These are phyloP conservation scores for Omphalotus olearius DNA, from an alignment of 1,284 basidiomycete species.

Conservation along the genomic window DNA sequence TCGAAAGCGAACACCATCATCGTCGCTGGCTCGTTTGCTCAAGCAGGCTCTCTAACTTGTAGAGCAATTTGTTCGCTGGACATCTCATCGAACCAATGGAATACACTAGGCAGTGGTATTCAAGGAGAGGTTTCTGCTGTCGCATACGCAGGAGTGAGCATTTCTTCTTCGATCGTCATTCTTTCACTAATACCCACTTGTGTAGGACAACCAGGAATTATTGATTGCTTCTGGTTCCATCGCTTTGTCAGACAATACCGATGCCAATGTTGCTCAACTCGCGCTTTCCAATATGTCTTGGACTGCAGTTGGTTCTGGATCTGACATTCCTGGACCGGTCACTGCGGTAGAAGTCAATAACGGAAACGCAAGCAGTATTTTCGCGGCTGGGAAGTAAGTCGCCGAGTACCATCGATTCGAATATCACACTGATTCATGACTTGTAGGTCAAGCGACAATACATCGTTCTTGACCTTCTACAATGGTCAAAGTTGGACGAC, in stretches of 20 bases:
- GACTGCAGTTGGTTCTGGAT: slow-evolving; percentile 63
- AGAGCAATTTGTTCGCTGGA: slow-evolving; percentile 81
- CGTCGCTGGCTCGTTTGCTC: slow-evolving; percentile 83
- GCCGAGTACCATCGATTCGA: neutral
- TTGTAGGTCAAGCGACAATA: slow-evolving; percentile 49
- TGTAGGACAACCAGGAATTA: slow-evolving; percentile 55
- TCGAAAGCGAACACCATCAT: slow-evolving; percentile 65
- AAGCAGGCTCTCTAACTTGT: slow-evolving; percentile 76
- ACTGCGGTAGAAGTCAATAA: slow-evolving; percentile 86
- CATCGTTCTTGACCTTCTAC: slow-evolving; percentile 73
- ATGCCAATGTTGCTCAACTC: slow-evolving; percentile 71
- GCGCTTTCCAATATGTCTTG: slow-evolving; percentile 70
- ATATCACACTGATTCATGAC: neutral
- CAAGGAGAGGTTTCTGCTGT: slow-evolving; percentile 79
- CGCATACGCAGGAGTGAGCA: slow-evolving; percentile 75
- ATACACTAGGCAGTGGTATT: slow-evolving; percentile 75
- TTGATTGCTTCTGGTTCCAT: slow-evolving; percentile 79
- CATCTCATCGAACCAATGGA: slow-evolving; percentile 71
- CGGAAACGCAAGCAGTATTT: slow-evolving; percentile 79
- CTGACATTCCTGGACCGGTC: slow-evolving; percentile 81
- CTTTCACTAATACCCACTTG: slow-evolving; percentile 5
- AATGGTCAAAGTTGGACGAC: slow-evolving; percentile 72
- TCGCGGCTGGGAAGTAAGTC: slow-evolving; percentile 80
- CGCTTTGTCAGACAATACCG: slow-evolving; percentile 48
- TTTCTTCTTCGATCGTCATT: neutral